Base-by-base conservation (phyloP, 257 asterid genomes). In the Solanum neorickii region DNA sequence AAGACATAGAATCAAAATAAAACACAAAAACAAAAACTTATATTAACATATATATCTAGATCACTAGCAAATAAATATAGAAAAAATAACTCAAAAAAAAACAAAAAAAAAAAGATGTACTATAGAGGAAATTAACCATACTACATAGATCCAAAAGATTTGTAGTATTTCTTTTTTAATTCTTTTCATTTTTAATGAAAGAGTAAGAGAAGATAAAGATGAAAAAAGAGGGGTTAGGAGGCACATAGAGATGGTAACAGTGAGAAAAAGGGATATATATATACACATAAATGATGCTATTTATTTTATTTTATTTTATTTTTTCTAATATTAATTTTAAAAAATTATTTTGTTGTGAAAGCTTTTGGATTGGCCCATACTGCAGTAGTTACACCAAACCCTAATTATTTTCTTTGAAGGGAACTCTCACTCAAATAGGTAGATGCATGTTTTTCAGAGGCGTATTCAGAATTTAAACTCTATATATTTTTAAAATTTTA, bases 341-440 rank as follows among this genome's bases (percentile, higher is more conserved):
- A 29, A 6, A 6, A 41, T 25, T 25, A 8, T 37, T 56, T 25
- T n/a, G 33, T 35, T 27, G 41, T 59, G 62, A 70, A 77, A 44
- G 21, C 41, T 82, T 80, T 90, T 33, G 77, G 59, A 65, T 84
- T 84, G 87, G 88, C 47, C 78, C 47, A 5, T 78, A 82, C 60
- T 23, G 60, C 35, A 65, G 60, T 72, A 47, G 59, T 35, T 69
- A 29, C 68, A 76, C 86, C 86, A 86, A 89, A 83, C 92, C 92
- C 92, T 90, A 89, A 73, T 47, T 41, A 39, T 12, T 75, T 83
- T 90, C 74, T 52, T 35, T 14, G 23, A 7, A 27, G 75, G 39
- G 74, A 12, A 31, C n/a, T 18, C 76, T 7, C 42, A 29, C 42
- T 69, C 41, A 31, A 31, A 15, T 12, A 7, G 41, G 12, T 7